Percentiles rank a stretch among this genome's conserved stretches.
These are phyloP conservation scores for Selaginella moellendorffii DNA, from an alignment of 75 land plant genomes.

Conservation along the genomic window DNA sequence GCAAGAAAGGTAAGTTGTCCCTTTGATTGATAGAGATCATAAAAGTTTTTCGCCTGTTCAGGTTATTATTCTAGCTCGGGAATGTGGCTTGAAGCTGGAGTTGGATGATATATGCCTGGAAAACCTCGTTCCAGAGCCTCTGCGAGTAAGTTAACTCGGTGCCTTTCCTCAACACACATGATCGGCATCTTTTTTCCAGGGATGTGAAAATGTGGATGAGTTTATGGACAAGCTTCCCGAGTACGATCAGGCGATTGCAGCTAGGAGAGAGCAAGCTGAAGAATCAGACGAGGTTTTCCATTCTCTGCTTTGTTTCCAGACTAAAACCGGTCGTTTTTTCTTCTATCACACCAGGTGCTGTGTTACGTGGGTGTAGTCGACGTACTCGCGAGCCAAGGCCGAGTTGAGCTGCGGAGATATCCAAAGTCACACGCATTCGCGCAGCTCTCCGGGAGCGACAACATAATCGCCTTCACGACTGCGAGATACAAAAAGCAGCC, in stretches of 20 bases:
- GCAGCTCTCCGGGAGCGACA: constrained; percentile 81
- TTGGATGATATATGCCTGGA: constrained; percentile 63
- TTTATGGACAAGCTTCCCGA: constrained; percentile 56
- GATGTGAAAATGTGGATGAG: constrained; percentile 50
- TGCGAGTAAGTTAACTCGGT: constrained; percentile 30
- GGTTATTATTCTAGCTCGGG: constrained; percentile 93
- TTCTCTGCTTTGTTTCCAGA: no score
- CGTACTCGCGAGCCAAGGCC: constrained; percentile 35
- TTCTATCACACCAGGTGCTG: constrained; percentile 43
- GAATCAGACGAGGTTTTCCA: constrained; percentile 61
- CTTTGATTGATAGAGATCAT: no score
- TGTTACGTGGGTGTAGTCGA: constrained; percentile 94
- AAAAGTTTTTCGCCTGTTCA: constrained; percentile 23
- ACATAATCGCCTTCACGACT: constrained; percentile 84
- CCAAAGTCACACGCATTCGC: constrained; percentile 76
- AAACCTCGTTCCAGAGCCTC: constrained; percentile 68
- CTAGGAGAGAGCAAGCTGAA: constrained; percentile 49
- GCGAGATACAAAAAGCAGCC: constrained; percentile 63
- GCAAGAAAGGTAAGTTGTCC: constrained; percentile 63
- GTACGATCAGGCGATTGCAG: constrained; percentile 46
- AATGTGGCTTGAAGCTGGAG: constrained; percentile 71
- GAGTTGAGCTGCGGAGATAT: constrained; percentile 52
- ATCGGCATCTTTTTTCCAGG: constrained; percentile 26
- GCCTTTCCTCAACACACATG: background rate
- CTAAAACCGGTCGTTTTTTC: background rate